phyloP scores from a whole-genome alignment of 768 basidiomycete genomes.

The Lentinula sp. region DNA sequence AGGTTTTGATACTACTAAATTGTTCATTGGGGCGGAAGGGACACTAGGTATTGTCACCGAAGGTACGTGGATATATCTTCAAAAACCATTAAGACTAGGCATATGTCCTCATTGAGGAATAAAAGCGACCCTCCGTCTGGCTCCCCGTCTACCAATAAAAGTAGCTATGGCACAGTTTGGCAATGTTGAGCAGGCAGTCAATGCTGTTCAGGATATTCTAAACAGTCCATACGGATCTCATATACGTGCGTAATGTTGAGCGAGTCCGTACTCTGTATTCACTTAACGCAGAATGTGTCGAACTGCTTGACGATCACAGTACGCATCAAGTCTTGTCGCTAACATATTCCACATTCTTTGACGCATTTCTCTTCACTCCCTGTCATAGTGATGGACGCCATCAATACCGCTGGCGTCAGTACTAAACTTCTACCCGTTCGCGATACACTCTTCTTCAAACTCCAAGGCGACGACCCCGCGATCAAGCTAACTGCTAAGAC shows the following conservation, averaged over 20 bases:
- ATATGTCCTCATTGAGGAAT: background rate
- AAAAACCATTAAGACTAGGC: background rate
- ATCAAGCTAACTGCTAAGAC: slow-evolving; percentile 53
- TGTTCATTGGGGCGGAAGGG: slow-evolving; percentile 89
- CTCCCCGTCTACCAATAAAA: slow-evolving; percentile 74
- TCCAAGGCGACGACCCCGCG: slow-evolving; percentile 67
- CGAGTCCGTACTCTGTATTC: too few species aligned
- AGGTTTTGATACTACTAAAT: slow-evolving; percentile 81
- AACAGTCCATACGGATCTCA: slow-evolving; percentile 61
- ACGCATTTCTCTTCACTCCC: background rate
- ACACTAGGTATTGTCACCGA: slow-evolving; percentile 90
- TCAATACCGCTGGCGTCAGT: slow-evolving; percentile 60
- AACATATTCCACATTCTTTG: background rate
- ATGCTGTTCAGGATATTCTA: slow-evolving; percentile 77
- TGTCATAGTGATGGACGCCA: slow-evolving; percentile 67
- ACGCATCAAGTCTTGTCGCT: slow-evolving; percentile 1
- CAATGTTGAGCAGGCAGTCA: slow-evolving; percentile 68
- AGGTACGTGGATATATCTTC: slow-evolving; percentile 30
- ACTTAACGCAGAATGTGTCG: slow-evolving; percentile 65
- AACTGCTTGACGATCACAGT: slow-evolving; percentile 78
- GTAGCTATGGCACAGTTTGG: slow-evolving; percentile 90
- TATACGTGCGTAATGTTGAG: slow-evolving; percentile 50
- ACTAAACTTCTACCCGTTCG: slow-evolving; percentile 57
- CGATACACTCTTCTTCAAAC: slow-evolving; percentile 88
- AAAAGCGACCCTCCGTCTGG: slow-evolving; percentile 74